Conservation (phyloP, 495 filamentous ascomycete genomes). For the Penicillium daleae region DNA sequence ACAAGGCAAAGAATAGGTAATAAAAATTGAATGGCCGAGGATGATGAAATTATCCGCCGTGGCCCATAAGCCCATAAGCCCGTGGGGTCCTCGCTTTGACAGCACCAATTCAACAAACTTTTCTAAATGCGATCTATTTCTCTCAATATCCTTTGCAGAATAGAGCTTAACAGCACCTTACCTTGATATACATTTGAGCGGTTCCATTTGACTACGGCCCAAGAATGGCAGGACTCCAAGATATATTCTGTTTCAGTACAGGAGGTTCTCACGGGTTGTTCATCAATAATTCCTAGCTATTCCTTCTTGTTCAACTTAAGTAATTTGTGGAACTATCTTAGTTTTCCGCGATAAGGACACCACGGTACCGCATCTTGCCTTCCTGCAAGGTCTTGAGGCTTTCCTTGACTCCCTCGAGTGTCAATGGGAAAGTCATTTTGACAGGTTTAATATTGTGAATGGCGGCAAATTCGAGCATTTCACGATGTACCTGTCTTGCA, state of each 20-base stretch:
- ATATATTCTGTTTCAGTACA: background rate
- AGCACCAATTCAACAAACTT: background rate
- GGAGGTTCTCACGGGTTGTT: no score
- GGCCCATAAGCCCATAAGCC: no score
- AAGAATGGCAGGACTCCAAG: no score
- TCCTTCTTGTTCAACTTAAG: no score
- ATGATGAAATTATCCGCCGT: background rate
- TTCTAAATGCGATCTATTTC: background rate
- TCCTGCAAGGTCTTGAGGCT: constrained; percentile 55
- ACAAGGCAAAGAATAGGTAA: no score
- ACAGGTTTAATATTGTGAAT: constrained; percentile 59
- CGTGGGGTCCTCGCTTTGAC: constrained; percentile 8
- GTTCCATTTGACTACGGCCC: no score
- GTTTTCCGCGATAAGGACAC: constrained; percentile 43
- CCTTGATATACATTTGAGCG: no score
- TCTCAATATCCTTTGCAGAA: no score
- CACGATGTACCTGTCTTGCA: constrained; percentile 48
- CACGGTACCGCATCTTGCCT: constrained; percentile 65
- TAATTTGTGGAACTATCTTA: no score
- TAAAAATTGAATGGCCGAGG: background rate
- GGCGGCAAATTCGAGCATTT: constrained; percentile 64
- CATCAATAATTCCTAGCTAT: no score
- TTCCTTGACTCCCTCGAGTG: constrained; percentile 53
- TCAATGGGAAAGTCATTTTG: constrained; percentile 60
- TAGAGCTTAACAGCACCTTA: no score